These are phyloP conservation scores for Stephanodiscus triporus DNA, from an alignment of 108 stramenopile genomes.

Conservation along the genomic window DNA sequence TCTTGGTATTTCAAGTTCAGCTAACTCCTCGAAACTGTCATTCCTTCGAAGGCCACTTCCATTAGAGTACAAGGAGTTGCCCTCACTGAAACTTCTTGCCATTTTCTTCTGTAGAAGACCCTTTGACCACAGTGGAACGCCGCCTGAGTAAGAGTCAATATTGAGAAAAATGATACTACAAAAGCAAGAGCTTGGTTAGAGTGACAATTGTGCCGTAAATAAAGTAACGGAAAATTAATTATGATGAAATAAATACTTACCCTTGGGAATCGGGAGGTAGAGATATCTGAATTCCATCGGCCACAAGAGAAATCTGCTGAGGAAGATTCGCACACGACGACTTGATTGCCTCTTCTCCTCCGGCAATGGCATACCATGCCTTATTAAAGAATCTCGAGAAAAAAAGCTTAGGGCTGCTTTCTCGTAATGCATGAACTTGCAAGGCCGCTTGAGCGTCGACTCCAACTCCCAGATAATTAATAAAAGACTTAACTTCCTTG, in stretches of 20 bases:
- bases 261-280: conserved; percentile 88
- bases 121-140: conserved; percentile 83
- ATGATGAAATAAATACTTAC: not conserved
- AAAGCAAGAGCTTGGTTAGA: too few species aligned
- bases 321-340: conserved; percentile 66
- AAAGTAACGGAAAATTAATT: too few species aligned
- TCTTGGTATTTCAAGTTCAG: conserved; percentile 45
- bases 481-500: conserved; percentile 70
- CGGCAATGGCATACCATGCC: conserved; percentile 87
- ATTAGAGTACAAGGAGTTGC: conserved; percentile 16
- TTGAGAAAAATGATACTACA: conserved; percentile 79
- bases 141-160: conserved; percentile 89
- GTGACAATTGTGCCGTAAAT: too few species aligned
- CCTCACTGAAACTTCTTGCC: conserved; percentile 39
- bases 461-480: conserved; percentile 92
- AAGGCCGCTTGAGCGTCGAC: conserved; percentile 88
- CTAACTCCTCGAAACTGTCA: conserved; percentile 67
- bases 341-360: conserved; percentile 90
- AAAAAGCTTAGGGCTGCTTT: conserved; percentile 81
- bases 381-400: conserved; percentile 89
- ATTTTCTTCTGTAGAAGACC: conserved; percentile 40
- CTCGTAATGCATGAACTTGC: conserved; percentile 82
- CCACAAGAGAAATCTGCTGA: conserved; percentile 75
- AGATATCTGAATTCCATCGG: conserved; percentile 86
- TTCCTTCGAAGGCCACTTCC: conserved; percentile 39